Conservation (phyloP, 768 basidiomycete species). For the Phlebiopsis flavidoalba region DNA sequence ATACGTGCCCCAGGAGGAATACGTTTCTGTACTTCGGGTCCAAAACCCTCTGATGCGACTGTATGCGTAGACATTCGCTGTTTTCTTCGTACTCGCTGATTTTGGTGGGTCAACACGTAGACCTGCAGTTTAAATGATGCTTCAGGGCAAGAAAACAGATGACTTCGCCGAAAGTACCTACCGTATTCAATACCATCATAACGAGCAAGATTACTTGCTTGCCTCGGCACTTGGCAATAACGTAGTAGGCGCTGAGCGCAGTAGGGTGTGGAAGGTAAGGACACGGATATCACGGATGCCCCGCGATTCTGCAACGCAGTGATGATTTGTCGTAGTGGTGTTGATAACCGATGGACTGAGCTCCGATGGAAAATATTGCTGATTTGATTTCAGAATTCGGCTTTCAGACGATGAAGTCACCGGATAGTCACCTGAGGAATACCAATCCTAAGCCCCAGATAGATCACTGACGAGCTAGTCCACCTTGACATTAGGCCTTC, state of each 20-base stretch:
- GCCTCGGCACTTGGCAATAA: slow-evolving; percentile 94
- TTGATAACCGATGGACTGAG: slow-evolving; percentile 41
- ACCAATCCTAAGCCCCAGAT: slow-evolving; percentile 61
- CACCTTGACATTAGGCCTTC: slow-evolving; percentile 5
- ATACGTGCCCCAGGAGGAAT: slow-evolving; percentile 87
- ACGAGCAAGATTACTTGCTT: slow-evolving; percentile 83
- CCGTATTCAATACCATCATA: slow-evolving; percentile 90
- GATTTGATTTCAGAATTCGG: neutral
- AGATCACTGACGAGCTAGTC: slow-evolving; percentile 23
- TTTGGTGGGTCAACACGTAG: slow-evolving; percentile 40
- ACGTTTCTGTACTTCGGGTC: slow-evolving; percentile 79
- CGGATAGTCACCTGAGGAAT: slow-evolving; percentile 57
- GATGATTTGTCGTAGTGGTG: slow-evolving; percentile 43
- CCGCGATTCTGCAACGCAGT: slow-evolving; percentile 43
- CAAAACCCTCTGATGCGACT: slow-evolving; percentile 72
- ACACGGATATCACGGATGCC: slow-evolving; percentile 66
- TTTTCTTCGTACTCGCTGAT: slow-evolving; percentile 40
- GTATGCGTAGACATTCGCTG: slow-evolving; percentile 55
- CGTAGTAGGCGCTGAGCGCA: slow-evolving; percentile 93
- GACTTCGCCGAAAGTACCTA: slow-evolving; percentile 24
- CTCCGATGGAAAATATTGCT: slow-evolving; percentile 82
- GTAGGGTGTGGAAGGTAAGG: slow-evolving; percentile 61
- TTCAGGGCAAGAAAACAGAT: slow-evolving; percentile 16
- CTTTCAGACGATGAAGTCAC: neutral
- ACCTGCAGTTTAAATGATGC: slow-evolving; percentile 31